Conservation (phyloP, 164 flowering plant genomes). For the Tetracentron sinense region DNA sequence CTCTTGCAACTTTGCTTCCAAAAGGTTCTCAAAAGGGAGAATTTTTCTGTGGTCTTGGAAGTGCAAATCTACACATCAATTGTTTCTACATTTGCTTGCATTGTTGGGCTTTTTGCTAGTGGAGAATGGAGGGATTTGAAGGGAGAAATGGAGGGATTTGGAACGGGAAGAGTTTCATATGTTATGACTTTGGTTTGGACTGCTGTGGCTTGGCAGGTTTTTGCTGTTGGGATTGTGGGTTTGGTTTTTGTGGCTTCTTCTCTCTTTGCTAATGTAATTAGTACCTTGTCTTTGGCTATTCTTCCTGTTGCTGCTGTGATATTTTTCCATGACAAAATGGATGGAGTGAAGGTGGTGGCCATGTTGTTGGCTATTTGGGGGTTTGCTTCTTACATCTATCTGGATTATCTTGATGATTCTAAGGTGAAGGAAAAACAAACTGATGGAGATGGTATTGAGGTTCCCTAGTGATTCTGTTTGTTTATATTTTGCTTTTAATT, state of each 20-base stretch:
- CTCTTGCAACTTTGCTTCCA: slow-evolving; percentile 5
- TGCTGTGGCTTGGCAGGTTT: slow-evolving; percentile 9
- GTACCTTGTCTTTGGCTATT: slow-evolving; percentile 2
- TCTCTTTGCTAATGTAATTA: not conserved
- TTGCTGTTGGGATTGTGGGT: slow-evolving; percentile 11
- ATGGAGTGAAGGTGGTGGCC: slow-evolving; percentile 4
- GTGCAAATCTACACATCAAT: slow-evolving; percentile 4
- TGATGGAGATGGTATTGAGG: not conserved
- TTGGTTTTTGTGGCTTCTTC: slow-evolving; percentile 9
- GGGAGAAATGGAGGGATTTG: slow-evolving; percentile 5
- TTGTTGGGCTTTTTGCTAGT: slow-evolving; percentile 7
- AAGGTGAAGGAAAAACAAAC: not conserved
- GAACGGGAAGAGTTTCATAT: not conserved
- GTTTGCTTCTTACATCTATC: slow-evolving; percentile 8
- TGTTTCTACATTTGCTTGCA: slow-evolving; percentile 2
- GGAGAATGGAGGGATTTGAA: slow-evolving; percentile 8
- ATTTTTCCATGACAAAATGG: not conserved
- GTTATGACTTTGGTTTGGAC: slow-evolving; percentile 11
- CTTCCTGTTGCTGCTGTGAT: slow-evolving; percentile 1
- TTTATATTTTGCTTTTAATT: too few species aligned
- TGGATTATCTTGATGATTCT: slow-evolving; percentile 5
- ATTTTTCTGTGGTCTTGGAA: not conserved
- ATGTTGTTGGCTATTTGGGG: slow-evolving; percentile 11
- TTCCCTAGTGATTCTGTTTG: not conserved
- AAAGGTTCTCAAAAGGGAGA: slow-evolving; percentile 7